Percentiles rank a stretch among this genome's conserved stretches.
phyloP scores from a whole-genome alignment of 177 flowering plant species.

The Vitis hybrid region DNA sequence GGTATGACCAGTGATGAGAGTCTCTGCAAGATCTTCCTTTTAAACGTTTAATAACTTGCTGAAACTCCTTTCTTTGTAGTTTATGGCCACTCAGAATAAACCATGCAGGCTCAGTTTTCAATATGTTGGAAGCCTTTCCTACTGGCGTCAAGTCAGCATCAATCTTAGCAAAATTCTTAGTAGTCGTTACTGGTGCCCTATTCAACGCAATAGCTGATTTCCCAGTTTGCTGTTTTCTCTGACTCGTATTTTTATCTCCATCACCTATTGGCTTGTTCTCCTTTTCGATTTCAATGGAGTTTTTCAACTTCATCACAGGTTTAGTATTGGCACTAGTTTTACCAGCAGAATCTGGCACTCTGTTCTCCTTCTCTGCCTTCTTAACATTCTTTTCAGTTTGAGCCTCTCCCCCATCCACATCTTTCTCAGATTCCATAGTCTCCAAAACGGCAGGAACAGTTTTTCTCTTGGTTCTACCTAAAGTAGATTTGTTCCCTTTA shows the following conservation, averaged over 20 bases:
- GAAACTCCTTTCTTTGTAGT: slow-evolving; percentile 83
- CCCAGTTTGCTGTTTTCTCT: slow-evolving; percentile 15
- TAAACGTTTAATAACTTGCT: slow-evolving; percentile 59
- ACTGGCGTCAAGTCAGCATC: slow-evolving; percentile 10
- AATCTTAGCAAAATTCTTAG: slow-evolving; percentile 11
- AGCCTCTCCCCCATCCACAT: slow-evolving; percentile 1
- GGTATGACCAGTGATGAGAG: slow-evolving; percentile 96
- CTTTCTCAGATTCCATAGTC: slow-evolving; percentile 14
- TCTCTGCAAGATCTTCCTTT: slow-evolving; percentile 84
- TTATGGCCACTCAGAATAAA: slow-evolving; percentile 87
- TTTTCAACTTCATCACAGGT: slow-evolving; percentile 19
- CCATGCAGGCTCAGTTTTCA: slow-evolving; percentile 43
- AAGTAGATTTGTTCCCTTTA: slow-evolving; percentile 23
- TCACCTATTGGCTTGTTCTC: slow-evolving; percentile 41
- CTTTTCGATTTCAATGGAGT: slow-evolving; percentile 40
- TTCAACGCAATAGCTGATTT: slow-evolving; percentile 25
- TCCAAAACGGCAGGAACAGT: slow-evolving; percentile 12
- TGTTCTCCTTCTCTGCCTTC: slow-evolving; percentile 16
- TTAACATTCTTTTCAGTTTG: slow-evolving; percentile 8
- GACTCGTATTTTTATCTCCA: slow-evolving; percentile 15
- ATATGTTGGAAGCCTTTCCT: slow-evolving; percentile 2
- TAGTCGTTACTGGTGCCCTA: slow-evolving; percentile 13
- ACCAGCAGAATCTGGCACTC: slow-evolving; percentile 4
- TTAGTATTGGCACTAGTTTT: slow-evolving; percentile 11
- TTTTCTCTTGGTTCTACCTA: slow-evolving; percentile 26